Evolutionary conservation across 1,139 yeast genomes (phyloP).

Genomic region (Hyphopichia buzzinii): DNA sequence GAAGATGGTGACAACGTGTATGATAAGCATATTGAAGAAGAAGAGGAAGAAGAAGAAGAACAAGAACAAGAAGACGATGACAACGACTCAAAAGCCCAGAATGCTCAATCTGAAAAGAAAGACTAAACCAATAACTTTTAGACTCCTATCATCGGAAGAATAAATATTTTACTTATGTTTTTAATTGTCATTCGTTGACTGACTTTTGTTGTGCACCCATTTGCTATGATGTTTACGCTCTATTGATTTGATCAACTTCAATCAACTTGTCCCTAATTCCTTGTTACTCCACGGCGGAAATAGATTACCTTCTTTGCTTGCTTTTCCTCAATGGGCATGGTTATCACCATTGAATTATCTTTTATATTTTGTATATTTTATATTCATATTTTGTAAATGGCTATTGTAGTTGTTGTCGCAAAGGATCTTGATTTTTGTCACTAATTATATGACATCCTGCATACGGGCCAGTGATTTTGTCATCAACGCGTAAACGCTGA

Average conservation of each 20-base stretch:
- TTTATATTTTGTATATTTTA: no score
- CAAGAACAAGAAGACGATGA: conserved; percentile 7
- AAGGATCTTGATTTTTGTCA: no score
- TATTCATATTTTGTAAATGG: no score
- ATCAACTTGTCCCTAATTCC: background rate
- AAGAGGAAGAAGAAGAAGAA: conserved; percentile 15
- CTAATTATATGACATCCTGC: no score
- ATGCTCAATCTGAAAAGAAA: background rate
- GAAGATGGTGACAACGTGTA: conserved; percentile 19
- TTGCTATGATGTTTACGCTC: conserved; percentile 5
- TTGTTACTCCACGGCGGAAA: background rate
- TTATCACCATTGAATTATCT: no score
- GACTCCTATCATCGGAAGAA: background rate
- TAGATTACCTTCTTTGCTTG: no score
- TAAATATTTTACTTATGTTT: background rate
- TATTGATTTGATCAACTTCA: background rate
- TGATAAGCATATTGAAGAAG: conserved; percentile 27
- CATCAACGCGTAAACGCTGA: no score
- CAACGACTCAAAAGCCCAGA: background rate
- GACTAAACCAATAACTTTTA: background rate
- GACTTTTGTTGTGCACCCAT: background rate
- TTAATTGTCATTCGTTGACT: background rate
- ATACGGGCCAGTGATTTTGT: no score
- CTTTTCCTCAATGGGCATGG: no score
- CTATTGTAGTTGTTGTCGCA: no score